Percentiles rank a stretch among this genome's conserved stretches.
Evolutionary conservation across 257 asterid genomes (phyloP).

Genomic region (Fraxinus quadrangulata): DNA sequence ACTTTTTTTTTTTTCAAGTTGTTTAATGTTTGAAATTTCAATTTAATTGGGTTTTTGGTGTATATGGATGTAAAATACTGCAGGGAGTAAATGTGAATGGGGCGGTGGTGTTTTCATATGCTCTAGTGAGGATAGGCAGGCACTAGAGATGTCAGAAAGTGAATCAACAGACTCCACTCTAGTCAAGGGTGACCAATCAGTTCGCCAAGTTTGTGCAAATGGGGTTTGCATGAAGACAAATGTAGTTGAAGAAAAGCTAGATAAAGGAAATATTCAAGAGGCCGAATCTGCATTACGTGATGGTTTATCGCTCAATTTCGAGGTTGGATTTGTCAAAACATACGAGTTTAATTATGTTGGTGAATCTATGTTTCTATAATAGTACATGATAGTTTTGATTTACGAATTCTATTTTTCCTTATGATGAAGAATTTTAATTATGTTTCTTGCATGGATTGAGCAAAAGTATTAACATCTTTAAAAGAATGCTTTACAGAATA

Average conservation of each 20-base stretch:
- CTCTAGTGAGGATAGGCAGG: slow-evolving; percentile 36
- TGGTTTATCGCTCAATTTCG: slow-evolving; percentile 87
- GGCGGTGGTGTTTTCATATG: slow-evolving; percentile 34
- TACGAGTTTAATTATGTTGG: background rate
- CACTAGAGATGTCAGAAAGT: slow-evolving; percentile 65
- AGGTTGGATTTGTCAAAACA: slow-evolving; percentile 52
- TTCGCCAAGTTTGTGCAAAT: slow-evolving; percentile 73
- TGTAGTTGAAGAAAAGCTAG: slow-evolving; percentile 86
- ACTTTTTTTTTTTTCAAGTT: background rate
- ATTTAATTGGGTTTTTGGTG: slow-evolving; percentile 8
- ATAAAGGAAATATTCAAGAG: slow-evolving; percentile 91
- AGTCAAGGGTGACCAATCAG: slow-evolving; percentile 49
- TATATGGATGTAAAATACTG: slow-evolving; percentile 18
- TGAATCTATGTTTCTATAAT: background rate
- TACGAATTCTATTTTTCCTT: background rate
- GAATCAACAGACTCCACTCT: slow-evolving; percentile 50
- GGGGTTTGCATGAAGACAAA: slow-evolving; percentile 74
- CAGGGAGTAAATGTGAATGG: slow-evolving; percentile 37
- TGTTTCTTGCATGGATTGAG: slow-evolving; percentile 9
- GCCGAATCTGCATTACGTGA: slow-evolving; percentile 95
- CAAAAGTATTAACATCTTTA: background rate
- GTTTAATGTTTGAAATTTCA: slow-evolving; percentile 4
- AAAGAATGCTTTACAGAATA: background rate
- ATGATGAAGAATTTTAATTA: background rate
- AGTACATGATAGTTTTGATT: slow-evolving; percentile 12